Conservation (phyloP, 1,284 basidiomycete genomes). For the Phellinidium pouzarii region DNA sequence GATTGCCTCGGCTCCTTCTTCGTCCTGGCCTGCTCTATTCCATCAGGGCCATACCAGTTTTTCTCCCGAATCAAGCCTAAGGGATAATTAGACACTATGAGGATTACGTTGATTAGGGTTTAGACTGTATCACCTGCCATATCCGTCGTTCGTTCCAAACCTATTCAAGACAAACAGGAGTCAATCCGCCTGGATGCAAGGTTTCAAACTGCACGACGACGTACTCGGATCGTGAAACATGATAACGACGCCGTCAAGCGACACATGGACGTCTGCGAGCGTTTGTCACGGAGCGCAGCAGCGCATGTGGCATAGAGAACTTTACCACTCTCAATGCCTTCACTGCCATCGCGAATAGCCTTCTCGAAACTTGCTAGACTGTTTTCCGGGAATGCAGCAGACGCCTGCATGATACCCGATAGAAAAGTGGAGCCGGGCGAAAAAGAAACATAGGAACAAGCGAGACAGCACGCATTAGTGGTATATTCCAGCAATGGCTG, state of each 20-base stretch:
- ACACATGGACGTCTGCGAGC: conserved; percentile 90
- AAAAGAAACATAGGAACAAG: neutral
- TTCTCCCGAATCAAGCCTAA: conserved; percentile 63
- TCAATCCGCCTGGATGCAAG: conserved; percentile 22
- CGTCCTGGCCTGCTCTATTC: conserved; percentile 82
- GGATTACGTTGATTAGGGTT: no score
- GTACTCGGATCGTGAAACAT: conserved; percentile 94
- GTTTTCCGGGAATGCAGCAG: conserved; percentile 85
- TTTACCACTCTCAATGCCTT: conserved; percentile 92
- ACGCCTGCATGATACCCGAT: conserved; percentile 48
- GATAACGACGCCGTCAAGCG: conserved; percentile 80
- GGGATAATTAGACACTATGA: neutral
- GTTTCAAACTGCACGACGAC: conserved; percentile 24
- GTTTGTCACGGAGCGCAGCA: conserved; percentile 22
- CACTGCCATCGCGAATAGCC: conserved; percentile 88
- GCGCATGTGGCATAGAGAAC: conserved; percentile 25
- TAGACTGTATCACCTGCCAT: conserved; percentile 43
- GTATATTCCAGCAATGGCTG: no score
- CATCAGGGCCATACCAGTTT: conserved; percentile 65
- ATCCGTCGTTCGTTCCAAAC: conserved; percentile 61
- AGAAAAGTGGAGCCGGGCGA: neutral
- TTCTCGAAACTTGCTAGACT: conserved; percentile 89
- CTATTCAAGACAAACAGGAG: conserved; percentile 32
- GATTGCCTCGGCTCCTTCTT: conserved; percentile 74
- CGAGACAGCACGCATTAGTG: neutral